Conservation (phyloP, 108 stramenopile genomes). For the Fragilaria radians region DNA sequence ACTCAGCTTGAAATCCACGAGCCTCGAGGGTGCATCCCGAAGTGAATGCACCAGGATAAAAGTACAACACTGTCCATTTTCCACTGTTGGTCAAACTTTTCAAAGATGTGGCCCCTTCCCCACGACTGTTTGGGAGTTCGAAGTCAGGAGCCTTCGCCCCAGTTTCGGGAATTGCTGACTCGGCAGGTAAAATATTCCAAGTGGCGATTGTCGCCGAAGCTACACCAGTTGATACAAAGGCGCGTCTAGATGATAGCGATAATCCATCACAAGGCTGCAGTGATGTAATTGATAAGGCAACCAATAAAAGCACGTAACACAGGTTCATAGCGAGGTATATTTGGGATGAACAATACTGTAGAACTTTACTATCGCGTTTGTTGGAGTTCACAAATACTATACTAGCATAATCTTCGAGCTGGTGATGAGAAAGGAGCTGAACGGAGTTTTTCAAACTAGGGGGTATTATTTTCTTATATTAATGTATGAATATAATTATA, state of each 20-base stretch:
- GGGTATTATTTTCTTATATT: too few relatives aligned
- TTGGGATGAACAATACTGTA: too few relatives aligned
- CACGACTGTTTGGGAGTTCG: conserved; percentile 59
- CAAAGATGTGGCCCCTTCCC: conserved; percentile 34
- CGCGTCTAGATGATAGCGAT: not conserved
- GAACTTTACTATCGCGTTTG: too few relatives aligned
- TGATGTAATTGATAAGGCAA: too few relatives aligned
- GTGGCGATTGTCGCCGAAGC: not conserved
- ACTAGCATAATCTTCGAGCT: too few relatives aligned
- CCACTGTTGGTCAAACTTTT: conserved; percentile 22
- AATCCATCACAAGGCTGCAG: too few relatives aligned
- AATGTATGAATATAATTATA: too few relatives aligned
- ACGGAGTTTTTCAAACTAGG: too few relatives aligned
- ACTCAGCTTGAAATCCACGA: conserved; percentile 54
- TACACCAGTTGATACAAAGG: conserved; percentile 2
- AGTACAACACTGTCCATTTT: conserved; percentile 79
- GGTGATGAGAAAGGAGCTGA: too few relatives aligned
- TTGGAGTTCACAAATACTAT: too few relatives aligned
- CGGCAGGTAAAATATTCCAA: not conserved
- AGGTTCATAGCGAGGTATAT: too few relatives aligned
- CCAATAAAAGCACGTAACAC: too few relatives aligned
- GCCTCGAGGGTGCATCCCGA: conserved; percentile 80
- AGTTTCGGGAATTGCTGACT: conserved; percentile 9
- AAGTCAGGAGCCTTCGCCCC: conserved; percentile 56
- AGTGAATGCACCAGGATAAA: conserved; percentile 84